Conservation (phyloP, 2,329 filamentous ascomycete species). For the Phialophora chinensis region DNA sequence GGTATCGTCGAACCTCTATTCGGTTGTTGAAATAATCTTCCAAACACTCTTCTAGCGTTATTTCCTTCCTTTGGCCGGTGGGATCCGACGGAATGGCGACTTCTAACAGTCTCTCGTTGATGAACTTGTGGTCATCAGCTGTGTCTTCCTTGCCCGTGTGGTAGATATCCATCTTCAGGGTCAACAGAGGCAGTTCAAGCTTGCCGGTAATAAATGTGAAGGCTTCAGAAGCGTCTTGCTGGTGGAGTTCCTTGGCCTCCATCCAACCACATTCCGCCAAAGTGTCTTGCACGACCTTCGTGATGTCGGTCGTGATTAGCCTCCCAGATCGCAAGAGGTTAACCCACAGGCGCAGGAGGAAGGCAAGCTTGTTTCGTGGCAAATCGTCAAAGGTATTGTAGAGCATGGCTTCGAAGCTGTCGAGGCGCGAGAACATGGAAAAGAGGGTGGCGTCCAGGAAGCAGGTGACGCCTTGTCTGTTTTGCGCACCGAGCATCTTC, state of each 20-base stretch:
- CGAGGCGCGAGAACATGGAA: slow-evolving; percentile 90
- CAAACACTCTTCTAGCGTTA: slow-evolving; percentile 88
- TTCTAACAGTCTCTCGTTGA: slow-evolving; percentile 88
- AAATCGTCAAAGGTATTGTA: slow-evolving; percentile 79
- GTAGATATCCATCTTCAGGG: slow-evolving; percentile 91
- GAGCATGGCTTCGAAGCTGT: slow-evolving; percentile 91
- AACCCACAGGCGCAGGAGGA: slow-evolving; percentile 84
- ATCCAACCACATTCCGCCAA: slow-evolving; percentile 86
- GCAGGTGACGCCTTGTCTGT: slow-evolving; percentile 86
- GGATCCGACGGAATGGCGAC: slow-evolving; percentile 75
- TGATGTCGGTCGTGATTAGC: slow-evolving; percentile 86
- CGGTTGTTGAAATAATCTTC: slow-evolving; percentile 94
- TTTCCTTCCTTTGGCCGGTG: slow-evolving; percentile 66
- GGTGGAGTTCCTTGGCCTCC: slow-evolving; percentile 75
- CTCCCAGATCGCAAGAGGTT: slow-evolving; percentile 86
- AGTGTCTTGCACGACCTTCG: slow-evolving; percentile 79
- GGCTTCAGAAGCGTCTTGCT: slow-evolving; percentile 95
- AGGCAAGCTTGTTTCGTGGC: slow-evolving; percentile 73
- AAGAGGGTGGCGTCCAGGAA: slow-evolving; percentile 91
- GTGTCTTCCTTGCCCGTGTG: slow-evolving; percentile 85
- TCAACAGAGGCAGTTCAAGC: slow-evolving; percentile 83
- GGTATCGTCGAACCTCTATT: slow-evolving; percentile 83
- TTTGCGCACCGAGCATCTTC: slow-evolving; percentile 82
- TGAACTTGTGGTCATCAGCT: slow-evolving; percentile 89
- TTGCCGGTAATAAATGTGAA: slow-evolving; percentile 94